Conservation (phyloP, 139 green algal genomes). For the Closterium sp. region DNA sequence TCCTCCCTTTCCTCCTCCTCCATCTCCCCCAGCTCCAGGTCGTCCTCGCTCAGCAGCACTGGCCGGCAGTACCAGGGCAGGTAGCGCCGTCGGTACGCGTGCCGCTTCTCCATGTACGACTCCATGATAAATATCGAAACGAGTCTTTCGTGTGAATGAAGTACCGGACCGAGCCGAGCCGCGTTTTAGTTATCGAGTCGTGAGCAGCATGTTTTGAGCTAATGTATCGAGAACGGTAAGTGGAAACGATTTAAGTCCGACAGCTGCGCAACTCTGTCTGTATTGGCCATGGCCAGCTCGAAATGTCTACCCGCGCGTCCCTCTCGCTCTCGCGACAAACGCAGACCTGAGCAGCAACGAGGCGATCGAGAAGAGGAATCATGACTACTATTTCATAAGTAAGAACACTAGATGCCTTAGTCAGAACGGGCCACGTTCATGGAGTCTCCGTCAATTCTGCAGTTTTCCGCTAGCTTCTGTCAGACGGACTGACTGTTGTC, state of each 20-base stretch:
- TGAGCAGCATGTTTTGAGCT: background rate
- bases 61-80: background rate
- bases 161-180: background rate
- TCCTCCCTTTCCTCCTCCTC: background rate
- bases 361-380: background rate
- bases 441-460: background rate
- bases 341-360: background rate
- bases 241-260: background rate
- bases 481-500: background rate
- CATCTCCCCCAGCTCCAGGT: background rate
- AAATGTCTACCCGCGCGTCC: background rate
- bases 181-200: background rate
- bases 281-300: background rate
- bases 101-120: background rate
- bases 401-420: too few species aligned
- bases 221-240: background rate
- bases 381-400: background rate
- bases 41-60: background rate
- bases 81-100: background rate
- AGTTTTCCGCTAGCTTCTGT: background rate
- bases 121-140: background rate
- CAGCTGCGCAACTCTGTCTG: background rate
- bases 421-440: background rate
- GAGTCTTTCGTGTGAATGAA: too few species aligned
- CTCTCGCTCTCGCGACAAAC: background rate